A percentile compares a stretch with the other conserved stretches of the same genome.
These are phyloP conservation scores for Eimeria maxima DNA, from an alignment of 169 alveolate genomes.

Conservation along the genomic window DNA sequence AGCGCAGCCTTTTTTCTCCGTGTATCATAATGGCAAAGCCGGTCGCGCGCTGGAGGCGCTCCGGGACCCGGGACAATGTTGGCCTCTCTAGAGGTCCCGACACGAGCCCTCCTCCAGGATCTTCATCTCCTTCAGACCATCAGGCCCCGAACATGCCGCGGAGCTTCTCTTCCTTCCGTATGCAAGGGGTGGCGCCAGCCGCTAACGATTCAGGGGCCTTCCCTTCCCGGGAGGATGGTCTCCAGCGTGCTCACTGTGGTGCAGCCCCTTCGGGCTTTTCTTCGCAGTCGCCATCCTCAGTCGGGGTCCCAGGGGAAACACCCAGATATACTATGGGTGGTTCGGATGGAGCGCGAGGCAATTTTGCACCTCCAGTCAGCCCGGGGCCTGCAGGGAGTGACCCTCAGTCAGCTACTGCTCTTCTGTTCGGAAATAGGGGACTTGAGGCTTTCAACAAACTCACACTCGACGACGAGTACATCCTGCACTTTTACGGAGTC, in stretches of 20 bases:
- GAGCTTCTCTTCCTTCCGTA: constrained; percentile 5
- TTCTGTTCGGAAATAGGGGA: constrained; percentile 68
- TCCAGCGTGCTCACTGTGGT: constrained; percentile 20
- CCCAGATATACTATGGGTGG: constrained; percentile 14
- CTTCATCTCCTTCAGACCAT: constrained; percentile 42
- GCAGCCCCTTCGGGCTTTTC: constrained; percentile 27
- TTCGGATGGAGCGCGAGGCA: constrained; percentile 21
- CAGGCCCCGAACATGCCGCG: constrained; percentile 6
- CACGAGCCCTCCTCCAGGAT: constrained; percentile 41
- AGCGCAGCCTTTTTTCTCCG: constrained; percentile 34
- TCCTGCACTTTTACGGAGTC: constrained; percentile 80
- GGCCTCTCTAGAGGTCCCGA: constrained; percentile 55
- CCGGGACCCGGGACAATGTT: constrained; percentile 55
- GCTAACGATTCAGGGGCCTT: constrained; percentile 9
- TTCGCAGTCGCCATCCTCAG: constrained; percentile 28
- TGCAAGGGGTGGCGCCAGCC: constrained; percentile 13
- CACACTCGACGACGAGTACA: constrained; percentile 71
- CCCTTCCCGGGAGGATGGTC: constrained; percentile 27
- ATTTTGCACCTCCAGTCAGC: constrained; percentile 32
- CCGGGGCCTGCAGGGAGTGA: constrained; percentile 37
- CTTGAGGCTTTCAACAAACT: constrained; percentile 61
- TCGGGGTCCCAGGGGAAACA: constrained; percentile 10
- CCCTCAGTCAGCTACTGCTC: constrained; percentile 33
- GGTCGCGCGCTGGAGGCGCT: constrained; percentile 71
- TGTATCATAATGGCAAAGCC: constrained; percentile 53